A percentile compares a stretch with the other conserved stretches of the same genome.
phyloP scores from a whole-genome alignment of 768 basidiomycete species.

The Russula brevipes region DNA sequence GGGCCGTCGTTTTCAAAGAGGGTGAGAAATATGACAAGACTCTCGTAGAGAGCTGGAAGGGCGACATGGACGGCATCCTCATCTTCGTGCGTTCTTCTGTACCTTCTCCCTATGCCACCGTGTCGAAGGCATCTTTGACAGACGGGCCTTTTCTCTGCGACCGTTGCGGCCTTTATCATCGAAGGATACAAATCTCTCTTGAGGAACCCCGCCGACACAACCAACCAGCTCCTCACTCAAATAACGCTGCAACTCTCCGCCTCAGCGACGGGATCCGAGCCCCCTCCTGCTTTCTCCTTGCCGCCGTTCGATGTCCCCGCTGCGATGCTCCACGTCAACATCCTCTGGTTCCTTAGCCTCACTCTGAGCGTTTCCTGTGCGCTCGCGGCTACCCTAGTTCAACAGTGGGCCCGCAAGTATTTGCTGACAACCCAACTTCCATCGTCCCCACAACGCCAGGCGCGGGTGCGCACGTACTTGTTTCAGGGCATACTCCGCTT shows the following conservation, averaged over 20 bases:
- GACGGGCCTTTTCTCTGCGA: slow-evolving; percentile 12
- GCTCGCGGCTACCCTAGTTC: slow-evolving; percentile 8
- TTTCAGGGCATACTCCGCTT: slow-evolving; percentile 4
- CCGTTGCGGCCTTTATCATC: slow-evolving; percentile 3
- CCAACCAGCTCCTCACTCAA: slow-evolving; percentile 11
- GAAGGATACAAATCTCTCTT: background rate
- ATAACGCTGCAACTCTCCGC: slow-evolving; percentile 14
- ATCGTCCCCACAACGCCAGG: slow-evolving; percentile 1
- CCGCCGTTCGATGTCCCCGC: background rate
- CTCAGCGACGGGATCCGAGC: background rate
- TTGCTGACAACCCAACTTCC: slow-evolving; percentile 1
- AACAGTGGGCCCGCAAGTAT: slow-evolving; percentile 15
- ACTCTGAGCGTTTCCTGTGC: background rate
- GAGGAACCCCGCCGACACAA: background rate
- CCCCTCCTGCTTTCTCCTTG: slow-evolving; percentile 4
- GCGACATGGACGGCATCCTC: slow-evolving; percentile 10
- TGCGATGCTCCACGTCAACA: slow-evolving; percentile 2
- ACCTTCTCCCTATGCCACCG: background rate
- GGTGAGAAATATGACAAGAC: slow-evolving; percentile 14
- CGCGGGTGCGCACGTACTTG: slow-evolving; percentile 1
- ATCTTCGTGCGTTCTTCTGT: slow-evolving; percentile 2
- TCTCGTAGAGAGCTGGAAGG: slow-evolving; percentile 15
- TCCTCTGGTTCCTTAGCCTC: slow-evolving; percentile 11
- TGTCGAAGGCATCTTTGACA: background rate
- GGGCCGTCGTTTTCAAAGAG: slow-evolving; percentile 12